Conservation (phyloP, 805 yeast species). For the Candida pini region DNA sequence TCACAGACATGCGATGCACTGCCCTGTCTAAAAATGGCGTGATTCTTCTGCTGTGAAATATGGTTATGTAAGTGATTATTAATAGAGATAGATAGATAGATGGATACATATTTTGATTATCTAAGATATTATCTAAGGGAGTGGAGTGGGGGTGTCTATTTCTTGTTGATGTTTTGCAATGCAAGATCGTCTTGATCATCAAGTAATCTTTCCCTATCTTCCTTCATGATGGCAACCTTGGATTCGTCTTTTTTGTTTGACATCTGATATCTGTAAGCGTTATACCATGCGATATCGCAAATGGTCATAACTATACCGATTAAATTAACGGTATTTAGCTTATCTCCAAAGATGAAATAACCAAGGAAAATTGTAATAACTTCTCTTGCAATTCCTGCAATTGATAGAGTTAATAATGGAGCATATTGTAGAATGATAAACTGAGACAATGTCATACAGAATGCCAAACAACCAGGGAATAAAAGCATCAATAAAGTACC, state of each 20-base stretch:
- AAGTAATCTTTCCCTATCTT: slow-evolving; percentile 15
- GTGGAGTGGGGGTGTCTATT: too few species aligned
- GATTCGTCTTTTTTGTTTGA: slow-evolving; percentile 6
- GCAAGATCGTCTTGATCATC: slow-evolving; percentile 11
- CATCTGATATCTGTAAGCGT: slow-evolving; percentile 45
- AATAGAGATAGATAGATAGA: too few species aligned
- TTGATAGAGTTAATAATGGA: slow-evolving; percentile 73
- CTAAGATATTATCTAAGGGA: too few species aligned
- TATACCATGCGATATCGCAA: slow-evolving; percentile 72
- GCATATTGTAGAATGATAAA: slow-evolving; percentile 73
- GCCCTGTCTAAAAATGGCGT: too few species aligned
- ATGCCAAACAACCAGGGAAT: slow-evolving; percentile 79
- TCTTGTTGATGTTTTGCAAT: slow-evolving; percentile 10
- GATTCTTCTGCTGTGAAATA: too few species aligned
- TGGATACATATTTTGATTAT: too few species aligned
- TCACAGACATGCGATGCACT: too few species aligned
- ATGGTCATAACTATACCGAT: slow-evolving; percentile 68
- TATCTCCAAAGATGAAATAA: slow-evolving; percentile 68
- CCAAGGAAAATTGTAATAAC: slow-evolving; percentile 65
- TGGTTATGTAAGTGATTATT: too few species aligned
- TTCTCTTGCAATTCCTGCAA: slow-evolving; percentile 91
- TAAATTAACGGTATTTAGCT: slow-evolving; percentile 56
- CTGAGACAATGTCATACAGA: slow-evolving; percentile 79
- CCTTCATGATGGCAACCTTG: slow-evolving; percentile 3
- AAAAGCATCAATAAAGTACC: slow-evolving; percentile 51